Conservation (phyloP, 768 basidiomycete species). For the Russula sp. region DNA sequence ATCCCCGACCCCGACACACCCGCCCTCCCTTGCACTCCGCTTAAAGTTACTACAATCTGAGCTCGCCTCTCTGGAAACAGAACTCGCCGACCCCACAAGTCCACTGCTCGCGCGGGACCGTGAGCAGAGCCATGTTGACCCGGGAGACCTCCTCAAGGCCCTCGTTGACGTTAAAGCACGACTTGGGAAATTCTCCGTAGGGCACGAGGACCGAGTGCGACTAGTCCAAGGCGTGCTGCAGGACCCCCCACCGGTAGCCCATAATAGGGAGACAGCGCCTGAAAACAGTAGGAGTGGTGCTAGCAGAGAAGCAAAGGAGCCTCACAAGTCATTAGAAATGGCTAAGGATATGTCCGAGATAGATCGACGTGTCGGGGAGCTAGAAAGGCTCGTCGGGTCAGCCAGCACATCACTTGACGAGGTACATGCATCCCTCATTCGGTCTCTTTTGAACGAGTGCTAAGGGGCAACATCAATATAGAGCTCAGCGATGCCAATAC, state of each 20-base stretch:
- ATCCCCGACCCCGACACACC: conserved; percentile 35
- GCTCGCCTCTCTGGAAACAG: conserved; percentile 68
- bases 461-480: conserved; percentile 25
- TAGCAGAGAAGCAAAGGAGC: conserved; percentile 11
- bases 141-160: conserved; percentile 68
- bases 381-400: conserved; percentile 81
- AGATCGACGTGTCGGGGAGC: conserved; percentile 74
- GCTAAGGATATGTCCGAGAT: conserved; percentile 57
- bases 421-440: conserved; percentile 37
- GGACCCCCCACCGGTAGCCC: conserved; percentile 29
- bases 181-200: conserved; percentile 58
- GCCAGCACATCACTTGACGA: conserved; percentile 76
- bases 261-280: conserved; percentile 1
- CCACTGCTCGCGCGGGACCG: conserved; percentile 53
- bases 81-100: conserved; percentile 76
- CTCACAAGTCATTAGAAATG: conserved; percentile 23
- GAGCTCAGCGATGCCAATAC: conserved; percentile 67
- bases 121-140: conserved; percentile 55
- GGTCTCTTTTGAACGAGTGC: background rate
- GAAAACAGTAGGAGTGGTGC: conserved; percentile 20
- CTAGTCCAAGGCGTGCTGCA: conserved; percentile 52
- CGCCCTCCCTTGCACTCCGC: conserved; percentile 28
- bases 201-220: conserved; percentile 56
- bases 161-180: conserved; percentile 67
- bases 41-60: conserved; percentile 69